phyloP scores from a whole-genome alignment of 495 filamentous ascomycete genomes.

The Thermochaetoides thermophila region DNA sequence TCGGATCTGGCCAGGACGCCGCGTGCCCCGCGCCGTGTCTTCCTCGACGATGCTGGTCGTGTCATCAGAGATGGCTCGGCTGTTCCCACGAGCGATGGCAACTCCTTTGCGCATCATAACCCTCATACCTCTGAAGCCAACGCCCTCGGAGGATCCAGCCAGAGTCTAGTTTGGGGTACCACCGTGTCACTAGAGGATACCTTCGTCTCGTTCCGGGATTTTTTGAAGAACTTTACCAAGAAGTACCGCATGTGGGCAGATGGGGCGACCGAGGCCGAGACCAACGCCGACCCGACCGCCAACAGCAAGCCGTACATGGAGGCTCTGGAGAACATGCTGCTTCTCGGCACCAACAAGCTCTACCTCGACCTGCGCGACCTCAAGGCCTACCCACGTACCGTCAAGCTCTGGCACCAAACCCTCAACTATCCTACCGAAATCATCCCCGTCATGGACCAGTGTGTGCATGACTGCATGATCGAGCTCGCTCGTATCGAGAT shows the following conservation, averaged over 20 bases:
- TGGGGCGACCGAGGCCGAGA: slow-evolving; percentile 65
- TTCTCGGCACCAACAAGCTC: slow-evolving; percentile 64
- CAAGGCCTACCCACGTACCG: slow-evolving; percentile 79
- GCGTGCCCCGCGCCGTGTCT: slow-evolving; percentile 50
- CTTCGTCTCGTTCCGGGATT: slow-evolving; percentile 74
- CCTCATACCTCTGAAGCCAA: slow-evolving; percentile 86
- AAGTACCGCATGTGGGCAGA: slow-evolving; percentile 89
- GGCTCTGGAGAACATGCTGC: slow-evolving; percentile 79
- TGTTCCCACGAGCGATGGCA: slow-evolving; percentile 57
- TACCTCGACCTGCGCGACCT: slow-evolving; percentile 84
- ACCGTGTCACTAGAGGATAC: slow-evolving; percentile 89
- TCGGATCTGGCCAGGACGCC: slow-evolving; percentile 59
- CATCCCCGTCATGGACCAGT: slow-evolving; percentile 89
- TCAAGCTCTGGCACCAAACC: slow-evolving; percentile 89
- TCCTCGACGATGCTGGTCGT: slow-evolving; percentile 69
- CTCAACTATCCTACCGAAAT: slow-evolving; percentile 91
- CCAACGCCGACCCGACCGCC: slow-evolving; percentile 43
- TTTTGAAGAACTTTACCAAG: slow-evolving; percentile 72
- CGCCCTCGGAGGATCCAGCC: slow-evolving; percentile 62
- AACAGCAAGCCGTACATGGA: slow-evolving; percentile 66
- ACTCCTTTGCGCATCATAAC: slow-evolving; percentile 74
- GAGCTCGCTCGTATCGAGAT: slow-evolving; percentile 74
- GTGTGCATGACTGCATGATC: slow-evolving; percentile 83
- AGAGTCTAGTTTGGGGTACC: slow-evolving; percentile 89
- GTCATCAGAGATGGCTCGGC: slow-evolving; percentile 41